Conservation (phyloP, 2,329 filamentous ascomycete genomes). For the Phyllosticta citrichinensis region DNA sequence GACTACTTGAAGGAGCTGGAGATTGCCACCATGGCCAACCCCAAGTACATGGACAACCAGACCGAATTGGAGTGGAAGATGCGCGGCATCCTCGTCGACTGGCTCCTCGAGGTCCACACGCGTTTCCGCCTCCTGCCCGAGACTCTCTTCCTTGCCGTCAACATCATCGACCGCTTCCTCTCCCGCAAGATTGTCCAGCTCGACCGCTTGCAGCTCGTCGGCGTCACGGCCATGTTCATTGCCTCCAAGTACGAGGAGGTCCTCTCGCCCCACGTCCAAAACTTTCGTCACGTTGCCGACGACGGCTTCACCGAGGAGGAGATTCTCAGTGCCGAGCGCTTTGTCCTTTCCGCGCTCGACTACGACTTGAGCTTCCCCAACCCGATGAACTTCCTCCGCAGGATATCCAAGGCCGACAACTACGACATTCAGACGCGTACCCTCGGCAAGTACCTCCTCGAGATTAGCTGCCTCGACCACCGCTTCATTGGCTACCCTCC, state of each 20-base stretch:
- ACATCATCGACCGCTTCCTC: conserved; percentile 96
- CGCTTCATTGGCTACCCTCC: conserved; percentile 84
- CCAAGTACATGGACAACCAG: conserved; percentile 90
- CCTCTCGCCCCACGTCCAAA: conserved; percentile 88
- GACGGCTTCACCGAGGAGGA: conserved; percentile 92
- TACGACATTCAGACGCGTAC: conserved; percentile 98
- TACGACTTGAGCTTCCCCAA: conserved; percentile 98
- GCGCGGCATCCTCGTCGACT: conserved; percentile 92
- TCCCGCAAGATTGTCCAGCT: conserved; percentile 92
- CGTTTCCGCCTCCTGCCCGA: conserved; percentile 92
- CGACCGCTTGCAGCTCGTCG: conserved; percentile 90
- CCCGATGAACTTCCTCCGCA: conserved; percentile 98
- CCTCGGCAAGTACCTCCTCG: conserved; percentile 93
- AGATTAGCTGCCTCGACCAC: conserved; percentile 92
- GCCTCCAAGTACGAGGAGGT: conserved; percentile 99
- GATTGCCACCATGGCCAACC: conserved; percentile 70
- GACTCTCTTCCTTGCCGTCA: conserved; percentile 92
- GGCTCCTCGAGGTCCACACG: conserved; percentile 96
- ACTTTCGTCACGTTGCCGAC: conserved; percentile 94
- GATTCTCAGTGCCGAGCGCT: conserved; percentile 94
- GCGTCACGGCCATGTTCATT: conserved; percentile 98
- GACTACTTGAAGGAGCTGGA: conserved; percentile 89
- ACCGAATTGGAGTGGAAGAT: conserved; percentile 98
- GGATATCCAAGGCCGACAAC: conserved; percentile 98
- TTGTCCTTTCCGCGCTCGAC: conserved; percentile 80